Base-by-base conservation (phyloP, 1,139 yeast species). In the Sugiyamaella japonica region DNA sequence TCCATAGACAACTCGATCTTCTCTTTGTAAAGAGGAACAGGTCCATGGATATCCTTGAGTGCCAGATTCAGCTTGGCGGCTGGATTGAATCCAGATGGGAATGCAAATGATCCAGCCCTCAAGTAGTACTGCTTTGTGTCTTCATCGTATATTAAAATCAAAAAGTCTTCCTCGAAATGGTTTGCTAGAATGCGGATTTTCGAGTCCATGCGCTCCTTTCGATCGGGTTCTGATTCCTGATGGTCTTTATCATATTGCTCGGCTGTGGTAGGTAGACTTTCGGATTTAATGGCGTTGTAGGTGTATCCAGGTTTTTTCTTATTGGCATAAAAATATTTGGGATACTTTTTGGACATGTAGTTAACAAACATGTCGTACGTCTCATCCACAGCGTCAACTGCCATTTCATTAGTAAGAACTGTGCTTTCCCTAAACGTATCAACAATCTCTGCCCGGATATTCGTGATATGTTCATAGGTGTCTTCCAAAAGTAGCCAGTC, bases 61-160 rank as follows among this genome's bases (percentile, higher is more conserved):
- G 67, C 61, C 37, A 57, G 55, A 57, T 69, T 75, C 63, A 85
- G 76, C 56, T 85, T 77, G 39, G 73, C 76, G 7, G 67, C 64
- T 1, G 91, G 93, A 60, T 84, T 79, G 67, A 87, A 87, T 0
- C 93, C 95, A 2, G 87, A 84, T 0, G 95, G 90, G 71, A 85
- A 86, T 2, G 83, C 83, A 65, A 85, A 80, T 0, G 82, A 73
- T 0, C 88, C 89, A 0, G 81, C 86, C 58, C 85, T 78, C 64
- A 85, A 76, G 55, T 76, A 76, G 67, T 85, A 86, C 67, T 86
- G 88, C 9, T 76, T 74, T 0, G 78, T 77, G 42, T 77, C 78
- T 12, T 74, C 76, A 63, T 84, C 86, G 56, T 78, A 80, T 57
- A 80, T 66, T 59, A 86, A 64, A 7, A 86, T 70, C 52, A 86